Percentiles rank a stretch among this genome's conserved stretches.
phyloP scores from a whole-genome alignment of 192 early-diverging fungal species.

The Piromyces sp. region DNA sequence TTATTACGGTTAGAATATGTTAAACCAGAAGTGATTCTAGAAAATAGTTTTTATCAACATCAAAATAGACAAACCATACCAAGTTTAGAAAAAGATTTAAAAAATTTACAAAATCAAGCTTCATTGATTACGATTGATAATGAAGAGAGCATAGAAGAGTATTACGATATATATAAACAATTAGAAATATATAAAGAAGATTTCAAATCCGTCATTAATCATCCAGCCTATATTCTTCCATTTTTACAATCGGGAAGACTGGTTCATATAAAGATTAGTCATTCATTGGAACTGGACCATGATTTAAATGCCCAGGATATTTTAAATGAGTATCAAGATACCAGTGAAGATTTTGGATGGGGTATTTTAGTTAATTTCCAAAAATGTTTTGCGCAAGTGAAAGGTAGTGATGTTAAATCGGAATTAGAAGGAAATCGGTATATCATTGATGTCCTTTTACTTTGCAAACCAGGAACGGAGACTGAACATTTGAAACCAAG shows the following conservation, averaged over 20 bases:
- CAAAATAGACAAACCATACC: slow-evolving; percentile 73
- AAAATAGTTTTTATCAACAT: slow-evolving; percentile 80
- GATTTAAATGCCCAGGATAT: background rate
- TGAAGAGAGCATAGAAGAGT: slow-evolving; percentile 50
- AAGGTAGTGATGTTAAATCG: background rate
- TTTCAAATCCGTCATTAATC: slow-evolving; percentile 55
- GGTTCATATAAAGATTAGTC: slow-evolving; percentile 25
- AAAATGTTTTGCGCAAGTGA: slow-evolving; percentile 21
- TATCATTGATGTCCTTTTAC: slow-evolving; percentile 69
- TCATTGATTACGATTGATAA: slow-evolving; percentile 37
- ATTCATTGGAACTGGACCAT: slow-evolving; percentile 1
- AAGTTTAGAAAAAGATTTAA: slow-evolving; percentile 37
- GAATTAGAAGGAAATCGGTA: slow-evolving; percentile 25
- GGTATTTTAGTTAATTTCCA: slow-evolving; percentile 62
- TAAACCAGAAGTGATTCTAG: slow-evolving; percentile 78
- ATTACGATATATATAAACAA: slow-evolving; percentile 60
- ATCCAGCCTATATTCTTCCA: slow-evolving; percentile 58
- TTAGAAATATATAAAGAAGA: slow-evolving; percentile 44
- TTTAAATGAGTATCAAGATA: background rate
- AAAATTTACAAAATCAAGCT: slow-evolving; percentile 26
- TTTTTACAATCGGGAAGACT: slow-evolving; percentile 77
- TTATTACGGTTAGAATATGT: slow-evolving; percentile 86
- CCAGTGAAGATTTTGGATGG: slow-evolving; percentile 76
- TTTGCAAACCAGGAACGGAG: slow-evolving; percentile 49
- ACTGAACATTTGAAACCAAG: slow-evolving; percentile 1